These are phyloP conservation scores for Lotus japonicus DNA, from an alignment of 306 rosid species.

Conservation along the genomic window DNA sequence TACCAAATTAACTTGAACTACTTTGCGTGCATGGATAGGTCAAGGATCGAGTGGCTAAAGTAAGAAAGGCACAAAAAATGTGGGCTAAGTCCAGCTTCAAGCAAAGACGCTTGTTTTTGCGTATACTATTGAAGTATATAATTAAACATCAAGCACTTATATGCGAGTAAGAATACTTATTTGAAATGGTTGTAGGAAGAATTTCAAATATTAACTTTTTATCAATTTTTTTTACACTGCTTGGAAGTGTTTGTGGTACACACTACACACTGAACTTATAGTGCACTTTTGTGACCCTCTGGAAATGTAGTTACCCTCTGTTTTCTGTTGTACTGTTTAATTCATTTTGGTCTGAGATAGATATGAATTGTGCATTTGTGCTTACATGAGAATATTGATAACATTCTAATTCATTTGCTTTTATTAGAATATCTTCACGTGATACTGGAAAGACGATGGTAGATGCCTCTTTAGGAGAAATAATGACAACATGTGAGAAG, in stretches of 20 bases:
- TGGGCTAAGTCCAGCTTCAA: slow-evolving; percentile 91
- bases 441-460: slow-evolving; percentile 95
- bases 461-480: slow-evolving; percentile 89
- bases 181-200: neutral
- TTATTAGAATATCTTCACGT: slow-evolving; percentile 71
- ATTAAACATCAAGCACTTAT: slow-evolving; percentile 80
- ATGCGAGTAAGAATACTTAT: slow-evolving; percentile 67
- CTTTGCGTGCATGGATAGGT: slow-evolving; percentile 45
- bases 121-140: slow-evolving; percentile 78
- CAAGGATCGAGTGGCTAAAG: slow-evolving; percentile 63
- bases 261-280: neutral
- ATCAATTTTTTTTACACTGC: neutral
- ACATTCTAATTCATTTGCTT: slow-evolving; percentile 24
- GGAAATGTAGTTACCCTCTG: neutral
- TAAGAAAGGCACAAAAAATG: slow-evolving; percentile 75
- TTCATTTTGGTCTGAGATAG: neutral
- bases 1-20: neutral
- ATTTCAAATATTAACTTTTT: neutral
- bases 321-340: neutral
- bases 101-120: slow-evolving; percentile 82
- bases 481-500: slow-evolving; percentile 95
- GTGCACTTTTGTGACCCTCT: neutral
- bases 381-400: slow-evolving; percentile 1
- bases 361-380: neutral
- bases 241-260: neutral